Conservation (phyloP, 768 basidiomycete species). For the Trametopsis cervina region DNA sequence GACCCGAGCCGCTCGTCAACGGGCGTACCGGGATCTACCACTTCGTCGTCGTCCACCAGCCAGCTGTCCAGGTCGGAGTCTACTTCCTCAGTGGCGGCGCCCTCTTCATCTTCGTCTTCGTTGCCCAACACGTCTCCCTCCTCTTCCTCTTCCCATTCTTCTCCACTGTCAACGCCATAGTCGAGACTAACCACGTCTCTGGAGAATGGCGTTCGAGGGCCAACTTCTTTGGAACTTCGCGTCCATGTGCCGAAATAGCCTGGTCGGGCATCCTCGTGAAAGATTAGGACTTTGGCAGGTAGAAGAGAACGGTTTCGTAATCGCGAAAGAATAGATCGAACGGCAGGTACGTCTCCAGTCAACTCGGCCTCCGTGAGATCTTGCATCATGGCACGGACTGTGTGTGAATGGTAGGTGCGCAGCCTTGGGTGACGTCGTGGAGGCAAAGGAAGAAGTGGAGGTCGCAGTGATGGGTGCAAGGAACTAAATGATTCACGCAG, state of each 20-base stretch:
- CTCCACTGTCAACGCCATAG: conserved; percentile 91
- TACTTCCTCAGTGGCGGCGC: conserved; percentile 51
- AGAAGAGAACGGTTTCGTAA: conserved; percentile 56
- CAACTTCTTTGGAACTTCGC: conserved; percentile 66
- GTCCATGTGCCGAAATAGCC: conserved; percentile 97
- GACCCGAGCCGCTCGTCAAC: conserved; percentile 34
- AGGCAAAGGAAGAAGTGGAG: conserved; percentile 25
- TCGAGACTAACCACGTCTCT: conserved; percentile 74
- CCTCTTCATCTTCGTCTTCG: conserved; percentile 51
- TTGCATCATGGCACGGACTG: conserved; percentile 45
- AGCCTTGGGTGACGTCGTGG: conserved; percentile 17
- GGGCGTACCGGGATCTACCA: conserved; percentile 33
- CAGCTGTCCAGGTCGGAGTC: conserved; percentile 78
- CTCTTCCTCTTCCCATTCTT: conserved; percentile 84
- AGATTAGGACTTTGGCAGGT: conserved; percentile 79
- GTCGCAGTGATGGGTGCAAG: conserved; percentile 13
- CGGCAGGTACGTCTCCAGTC: conserved; percentile 59
- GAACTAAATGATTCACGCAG: conserved; percentile 14
- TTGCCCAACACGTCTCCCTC: conserved; percentile 75
- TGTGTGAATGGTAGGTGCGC: conserved; percentile 26
- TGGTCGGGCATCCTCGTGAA: conserved; percentile 78
- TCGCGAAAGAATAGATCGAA: conserved; percentile 53
- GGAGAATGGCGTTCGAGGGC: conserved; percentile 78
- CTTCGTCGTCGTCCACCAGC: conserved; percentile 71
- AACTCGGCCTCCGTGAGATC: conserved; percentile 75